Evolutionary conservation across 352 stramenopile species (phyloP).

Genomic region (Phytophthora sojae): DNA sequence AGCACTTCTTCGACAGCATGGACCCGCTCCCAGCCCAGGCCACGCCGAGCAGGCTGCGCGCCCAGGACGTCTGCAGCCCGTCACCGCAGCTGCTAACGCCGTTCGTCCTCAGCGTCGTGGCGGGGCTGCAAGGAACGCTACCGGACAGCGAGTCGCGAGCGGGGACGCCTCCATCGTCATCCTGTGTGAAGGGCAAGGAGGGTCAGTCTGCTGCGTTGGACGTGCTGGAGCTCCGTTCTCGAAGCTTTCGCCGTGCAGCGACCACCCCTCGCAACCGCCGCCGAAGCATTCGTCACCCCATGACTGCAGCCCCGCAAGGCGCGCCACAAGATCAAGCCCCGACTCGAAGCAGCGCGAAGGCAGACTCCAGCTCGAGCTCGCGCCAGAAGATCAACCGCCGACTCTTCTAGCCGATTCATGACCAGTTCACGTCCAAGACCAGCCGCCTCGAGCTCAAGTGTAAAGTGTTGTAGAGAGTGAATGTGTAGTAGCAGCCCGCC

Average conservation of each 20-base stretch:
- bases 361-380: constrained; percentile 11
- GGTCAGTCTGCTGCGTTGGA: constrained; percentile 5
- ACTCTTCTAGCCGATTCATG: constrained; percentile 19
- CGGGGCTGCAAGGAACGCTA: constrained; percentile 4
- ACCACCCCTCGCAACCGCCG: constrained; percentile 27
- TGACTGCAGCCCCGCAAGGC: neutral
- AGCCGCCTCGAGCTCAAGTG: neutral
- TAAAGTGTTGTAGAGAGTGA: neutral
- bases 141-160: neutral
- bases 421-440: neutral
- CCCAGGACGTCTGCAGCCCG: constrained; percentile 7
- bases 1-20: constrained; percentile 45
- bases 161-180: constrained; percentile 9
- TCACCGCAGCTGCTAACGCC: constrained; percentile 15
- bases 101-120: constrained; percentile 20
- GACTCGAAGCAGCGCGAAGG: neutral
- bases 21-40: constrained; percentile 8
- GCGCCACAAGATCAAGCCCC: neutral
- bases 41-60: neutral
- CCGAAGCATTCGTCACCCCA: neutral
- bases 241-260: constrained; percentile 1
- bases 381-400: constrained; percentile 40
- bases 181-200: constrained; percentile 14
- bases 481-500: neutral
- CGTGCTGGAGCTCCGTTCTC: neutral